Conservation (phyloP, 2,329 filamentous ascomycete genomes). For the Ascochyta fabae region DNA sequence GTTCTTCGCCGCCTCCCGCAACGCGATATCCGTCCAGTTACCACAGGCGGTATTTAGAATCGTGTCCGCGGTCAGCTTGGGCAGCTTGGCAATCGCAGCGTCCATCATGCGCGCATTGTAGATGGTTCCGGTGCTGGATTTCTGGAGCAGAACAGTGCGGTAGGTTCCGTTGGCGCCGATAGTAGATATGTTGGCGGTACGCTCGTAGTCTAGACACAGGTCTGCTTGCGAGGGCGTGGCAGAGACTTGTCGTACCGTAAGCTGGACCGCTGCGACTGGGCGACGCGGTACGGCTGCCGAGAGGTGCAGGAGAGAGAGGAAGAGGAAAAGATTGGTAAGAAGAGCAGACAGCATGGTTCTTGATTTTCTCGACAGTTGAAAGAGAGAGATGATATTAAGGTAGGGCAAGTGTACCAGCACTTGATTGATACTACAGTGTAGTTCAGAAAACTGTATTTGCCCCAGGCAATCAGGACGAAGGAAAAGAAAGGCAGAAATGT, state of each 20-base stretch:
- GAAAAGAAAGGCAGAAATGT: constrained; percentile 28
- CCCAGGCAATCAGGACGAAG: constrained; percentile 31
- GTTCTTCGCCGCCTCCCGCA: constrained; percentile 54
- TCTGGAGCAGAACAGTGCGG: constrained; percentile 55
- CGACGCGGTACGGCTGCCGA: constrained; percentile 21
- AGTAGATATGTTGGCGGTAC: constrained; percentile 56
- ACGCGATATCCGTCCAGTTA: constrained; percentile 55
- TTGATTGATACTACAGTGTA: constrained; percentile 6
- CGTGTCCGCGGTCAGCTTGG: constrained; percentile 49
- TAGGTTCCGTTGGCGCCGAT: constrained; percentile 56
- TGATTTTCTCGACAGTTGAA: not conserved
- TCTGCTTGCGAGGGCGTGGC: constrained; percentile 31
- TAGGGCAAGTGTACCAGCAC: constrained; percentile 41
- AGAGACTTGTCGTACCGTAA: constrained; percentile 38
- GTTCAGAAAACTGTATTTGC: constrained; percentile 10
- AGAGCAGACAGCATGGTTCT: constrained; percentile 36
- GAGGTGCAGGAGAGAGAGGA: constrained; percentile 35
- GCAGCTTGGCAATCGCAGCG: constrained; percentile 48
- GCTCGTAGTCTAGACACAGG: constrained; percentile 53
- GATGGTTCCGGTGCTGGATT: constrained; percentile 52
- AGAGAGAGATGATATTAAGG: constrained; percentile 12
- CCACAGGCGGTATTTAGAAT: constrained; percentile 55
- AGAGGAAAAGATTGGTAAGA: constrained; percentile 34
- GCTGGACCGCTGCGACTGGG: constrained; percentile 23
- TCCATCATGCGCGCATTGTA: constrained; percentile 51